Conservation (phyloP, 1,284 basidiomycete genomes). For the Cryptococcus amylolentus region DNA sequence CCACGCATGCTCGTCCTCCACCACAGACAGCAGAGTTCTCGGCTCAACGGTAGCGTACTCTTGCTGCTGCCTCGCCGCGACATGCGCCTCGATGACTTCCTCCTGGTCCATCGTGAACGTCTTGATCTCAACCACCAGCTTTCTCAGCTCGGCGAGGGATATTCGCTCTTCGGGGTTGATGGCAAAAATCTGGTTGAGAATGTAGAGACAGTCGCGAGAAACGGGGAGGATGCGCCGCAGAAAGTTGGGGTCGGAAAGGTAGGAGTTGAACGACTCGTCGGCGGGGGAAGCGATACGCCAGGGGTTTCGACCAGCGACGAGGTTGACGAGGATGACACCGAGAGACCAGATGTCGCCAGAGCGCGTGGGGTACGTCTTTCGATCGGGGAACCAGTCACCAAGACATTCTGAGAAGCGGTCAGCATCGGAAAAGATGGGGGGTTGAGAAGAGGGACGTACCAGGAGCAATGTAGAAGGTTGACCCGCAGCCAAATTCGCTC, state of each 20-base stretch:
- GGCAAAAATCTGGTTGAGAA: constrained; percentile 61
- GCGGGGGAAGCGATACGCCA: constrained; percentile 72
- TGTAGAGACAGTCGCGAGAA: constrained; percentile 50
- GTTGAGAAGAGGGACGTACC: constrained; percentile 12
- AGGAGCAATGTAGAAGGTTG: constrained; percentile 50
- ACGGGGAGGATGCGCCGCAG: constrained; percentile 70
- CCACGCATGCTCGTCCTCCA: constrained; percentile 19
- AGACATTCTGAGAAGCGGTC: constrained; percentile 69
- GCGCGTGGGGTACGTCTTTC: constrained; percentile 61
- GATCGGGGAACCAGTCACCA: constrained; percentile 59
- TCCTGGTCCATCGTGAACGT: constrained; percentile 65
- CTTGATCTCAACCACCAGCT: constrained; percentile 58
- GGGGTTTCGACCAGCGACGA: constrained; percentile 81
- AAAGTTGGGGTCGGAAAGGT: constrained; percentile 63
- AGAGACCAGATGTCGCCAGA: constrained; percentile 89
- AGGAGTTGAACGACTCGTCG: constrained; percentile 71
- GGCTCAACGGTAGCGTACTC: background rate
- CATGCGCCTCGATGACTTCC: constrained; percentile 53
- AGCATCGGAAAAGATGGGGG: background rate
- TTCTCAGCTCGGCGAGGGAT: constrained; percentile 63
- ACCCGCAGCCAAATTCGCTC: constrained; percentile 76
- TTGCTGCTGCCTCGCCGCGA: constrained; percentile 23
- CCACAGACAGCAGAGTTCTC: constrained; percentile 8
- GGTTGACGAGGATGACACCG: constrained; percentile 87
- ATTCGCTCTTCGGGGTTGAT: constrained; percentile 58